Percentiles rank a stretch among this genome's conserved stretches.
Conservation (phyloP, 1,284 basidiomycete species). For the Sporisorium iseilematis-ciliati region DNA sequence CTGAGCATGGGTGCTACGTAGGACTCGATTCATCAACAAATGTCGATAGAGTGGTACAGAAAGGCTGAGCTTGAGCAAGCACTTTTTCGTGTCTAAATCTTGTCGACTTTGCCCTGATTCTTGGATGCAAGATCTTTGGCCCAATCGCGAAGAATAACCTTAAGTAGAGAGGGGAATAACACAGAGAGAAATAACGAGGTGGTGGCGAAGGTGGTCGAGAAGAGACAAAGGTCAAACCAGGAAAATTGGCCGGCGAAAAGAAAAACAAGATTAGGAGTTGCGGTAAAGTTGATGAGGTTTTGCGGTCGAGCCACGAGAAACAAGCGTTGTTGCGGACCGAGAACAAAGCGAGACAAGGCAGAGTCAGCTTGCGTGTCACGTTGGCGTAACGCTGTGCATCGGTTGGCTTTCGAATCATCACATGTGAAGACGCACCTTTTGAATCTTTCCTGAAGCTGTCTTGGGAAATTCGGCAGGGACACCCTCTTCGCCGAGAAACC, state of each 20-base stretch:
- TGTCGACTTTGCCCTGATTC: constrained; percentile 44
- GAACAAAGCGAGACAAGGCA: constrained; percentile 22
- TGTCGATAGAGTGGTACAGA: constrained; percentile 1
- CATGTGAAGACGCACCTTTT: constrained; percentile 75
- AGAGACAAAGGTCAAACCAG: not conserved
- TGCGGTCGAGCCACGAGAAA: constrained; percentile 6
- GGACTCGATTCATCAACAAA: constrained; percentile 1
- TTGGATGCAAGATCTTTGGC: constrained; percentile 51
- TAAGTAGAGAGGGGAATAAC: constrained; percentile 1
- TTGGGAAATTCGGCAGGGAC: constrained; percentile 78
- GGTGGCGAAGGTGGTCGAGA: not conserved
- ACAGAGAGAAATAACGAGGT: not conserved
- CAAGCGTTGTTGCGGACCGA: constrained; percentile 19
- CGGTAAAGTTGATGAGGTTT: constrained; percentile 9
- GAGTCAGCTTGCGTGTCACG: constrained; percentile 14
- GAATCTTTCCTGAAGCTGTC: constrained; percentile 87
- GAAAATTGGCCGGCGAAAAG: not conserved
- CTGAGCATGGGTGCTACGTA: not conserved
- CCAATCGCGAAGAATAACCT: constrained; percentile 73
- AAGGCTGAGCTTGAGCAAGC: not conserved
- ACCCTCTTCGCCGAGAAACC: constrained; percentile 81
- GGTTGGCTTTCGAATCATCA: constrained; percentile 5
- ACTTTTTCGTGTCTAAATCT: constrained; percentile 14
- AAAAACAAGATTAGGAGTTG: constrained; percentile 12
- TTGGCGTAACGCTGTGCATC: not conserved